Percentiles rank a stretch among this genome's conserved stretches.
Evolutionary conservation across 331 rosid genomes (phyloP).

Genomic region (Rosa hybrid): DNA sequence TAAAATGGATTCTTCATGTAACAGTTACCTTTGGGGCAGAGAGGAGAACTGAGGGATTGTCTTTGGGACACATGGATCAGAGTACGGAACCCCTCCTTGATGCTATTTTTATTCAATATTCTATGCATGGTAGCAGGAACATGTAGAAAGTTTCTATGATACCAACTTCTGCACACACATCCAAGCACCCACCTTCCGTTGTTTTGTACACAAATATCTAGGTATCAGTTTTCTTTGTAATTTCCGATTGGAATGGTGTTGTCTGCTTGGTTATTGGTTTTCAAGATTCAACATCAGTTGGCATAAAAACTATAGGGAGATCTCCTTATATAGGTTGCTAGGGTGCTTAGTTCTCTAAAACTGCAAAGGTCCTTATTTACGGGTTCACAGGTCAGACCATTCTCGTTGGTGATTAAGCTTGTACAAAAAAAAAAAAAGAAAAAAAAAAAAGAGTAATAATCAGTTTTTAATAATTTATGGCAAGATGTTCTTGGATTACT

Average conservation of each 20-base stretch:
- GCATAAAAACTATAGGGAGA: background rate
- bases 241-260: background rate
- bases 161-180: background rate
- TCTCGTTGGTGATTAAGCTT: background rate
- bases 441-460: background rate
- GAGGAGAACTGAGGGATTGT: slow-evolving; percentile 18
- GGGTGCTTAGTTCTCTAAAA: background rate
- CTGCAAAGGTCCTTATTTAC: background rate
- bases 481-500: slow-evolving; percentile 1
- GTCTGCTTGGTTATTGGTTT: background rate
- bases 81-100: slow-evolving; percentile 26
- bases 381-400: background rate
- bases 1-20: background rate
- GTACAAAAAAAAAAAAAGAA: background rate
- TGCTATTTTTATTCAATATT: background rate
- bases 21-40: slow-evolving; percentile 20
- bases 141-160: background rate
- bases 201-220: background rate
- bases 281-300: background rate
- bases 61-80: slow-evolving; percentile 33
- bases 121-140: background rate
- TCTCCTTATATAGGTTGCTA: background rate
- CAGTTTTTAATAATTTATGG: background rate
- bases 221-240: background rate
- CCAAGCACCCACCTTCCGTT: background rate